phyloP scores from a whole-genome alignment of 179 eudicot genomes.

The Silene coronaria region DNA sequence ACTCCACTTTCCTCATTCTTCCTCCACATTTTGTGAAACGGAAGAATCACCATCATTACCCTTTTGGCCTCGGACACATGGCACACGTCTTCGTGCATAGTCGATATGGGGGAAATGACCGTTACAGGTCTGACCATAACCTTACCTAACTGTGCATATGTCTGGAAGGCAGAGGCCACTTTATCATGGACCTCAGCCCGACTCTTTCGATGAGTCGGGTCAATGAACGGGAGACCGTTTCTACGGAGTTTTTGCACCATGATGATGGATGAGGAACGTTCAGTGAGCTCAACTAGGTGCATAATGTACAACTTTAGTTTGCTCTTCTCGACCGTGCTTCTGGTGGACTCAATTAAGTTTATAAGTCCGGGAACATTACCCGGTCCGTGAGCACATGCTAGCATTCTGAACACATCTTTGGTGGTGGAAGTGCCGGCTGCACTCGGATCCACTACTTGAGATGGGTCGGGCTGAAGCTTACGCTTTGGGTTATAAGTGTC shows the following conservation, averaged over 20 bases:
- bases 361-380: constrained; percentile 54
- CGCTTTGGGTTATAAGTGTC: constrained; percentile 22
- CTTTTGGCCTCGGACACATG: constrained; percentile 54
- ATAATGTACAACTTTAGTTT: constrained; percentile 59
- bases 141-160: constrained; percentile 48
- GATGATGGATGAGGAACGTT: constrained; percentile 59
- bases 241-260: constrained; percentile 57
- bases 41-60: constrained; percentile 51
- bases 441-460: constrained; percentile 15
- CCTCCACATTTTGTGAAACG: constrained; percentile 68
- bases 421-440: constrained; percentile 22
- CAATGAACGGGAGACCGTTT: constrained; percentile 59
- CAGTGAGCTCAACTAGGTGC: constrained; percentile 73
- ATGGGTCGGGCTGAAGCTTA: constrained; percentile 30
- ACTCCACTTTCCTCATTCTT: constrained; percentile 28
- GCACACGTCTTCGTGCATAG: constrained; percentile 69
- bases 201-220: constrained; percentile 23
- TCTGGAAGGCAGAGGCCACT: constrained; percentile 51
- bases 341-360: constrained; percentile 48
- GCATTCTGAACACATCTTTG: constrained; percentile 37
- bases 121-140: constrained; percentile 53
- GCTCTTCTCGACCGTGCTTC: constrained; percentile 35
- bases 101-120: constrained; percentile 42
- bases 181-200: constrained; percentile 44
- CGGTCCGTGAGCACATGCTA: constrained; percentile 58